Evolutionary conservation across 495 filamentous ascomycete species (phyloP), one percentile per base, ranked within the genome.

Genomic region (Daldinia loculata): DNA sequence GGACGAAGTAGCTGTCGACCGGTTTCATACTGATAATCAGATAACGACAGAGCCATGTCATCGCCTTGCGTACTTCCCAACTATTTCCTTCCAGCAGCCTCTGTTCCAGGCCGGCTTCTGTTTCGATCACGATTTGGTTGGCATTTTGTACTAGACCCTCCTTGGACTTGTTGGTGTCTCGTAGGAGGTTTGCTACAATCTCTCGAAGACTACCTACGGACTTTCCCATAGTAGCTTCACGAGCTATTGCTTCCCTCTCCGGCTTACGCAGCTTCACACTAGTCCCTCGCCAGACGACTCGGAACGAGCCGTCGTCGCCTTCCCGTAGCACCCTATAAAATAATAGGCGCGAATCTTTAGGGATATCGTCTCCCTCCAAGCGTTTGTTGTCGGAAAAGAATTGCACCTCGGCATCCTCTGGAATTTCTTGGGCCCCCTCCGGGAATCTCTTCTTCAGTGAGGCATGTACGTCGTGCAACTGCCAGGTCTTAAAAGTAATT

Each of bases 21-120:
- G 64, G 67, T 36, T 36, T 60, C 30, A 79, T 22, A 38, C 79
- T 72, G 43, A 78, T 56, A 2, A 61, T 39, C n/a, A 82, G 63
- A 66, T 77, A 76, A n/a, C 75, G 72, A 36, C 79, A 80, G 8
- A 79, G 57, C 79, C 79, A 82, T 14, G 53, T 52, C 48, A 57
- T 51, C 45, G 79, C 59, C 38, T 77, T 70, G 9, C 65, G 63
- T 8, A 70, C 62, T 45, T 75, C 71, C 80, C 80, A 82, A 50
- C 56, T 59, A 26, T 77, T 72, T 14, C 80, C 80, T 34, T 80
- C 66, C 8, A 82, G 34, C 3, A 66, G 41, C 4, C 77, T 72
- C 12, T 63, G 64, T n/a, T 71, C 67, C n/a, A 77, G 67, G 2
- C 80, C 79, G 1, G 72, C 80, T 15, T 65, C 41, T 2, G 76